Evolutionary conservation across 345 rosid genomes (phyloP), one percentile per base, ranked within the genome.

Genomic region (Geranium rotundifolium): DNA sequence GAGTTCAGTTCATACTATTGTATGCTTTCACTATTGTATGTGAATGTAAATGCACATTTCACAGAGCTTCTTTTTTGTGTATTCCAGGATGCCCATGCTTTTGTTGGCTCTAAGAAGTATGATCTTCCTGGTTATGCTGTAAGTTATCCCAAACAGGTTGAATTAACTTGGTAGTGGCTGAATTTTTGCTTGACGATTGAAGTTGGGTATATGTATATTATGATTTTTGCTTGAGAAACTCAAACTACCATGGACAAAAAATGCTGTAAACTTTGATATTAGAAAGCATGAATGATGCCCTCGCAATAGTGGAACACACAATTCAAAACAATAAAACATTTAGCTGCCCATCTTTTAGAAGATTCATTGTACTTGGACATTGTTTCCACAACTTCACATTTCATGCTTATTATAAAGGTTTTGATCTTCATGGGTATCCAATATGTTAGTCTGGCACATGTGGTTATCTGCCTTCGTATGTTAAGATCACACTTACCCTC

Each of bases 121-220:
- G 90, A 84, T 71, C 86, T 88, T 71, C 96, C 92, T 31, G 81
- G 92, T 60, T 86, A 73, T 78, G 96, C 92, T 64, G 96, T 88
- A 74, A 79, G 95, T 78, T 70, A n/a, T 19, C 29, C 50, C 57
- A 19, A 49, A 34, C 30, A 59, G 14, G 16, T 34, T 50, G 39
- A 57, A 57, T 34, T 30, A 15, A 27, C 3, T 7, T 64, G 46
- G 15, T 6, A 31, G 13, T 50, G 37, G 41, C 19, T 19, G 23
- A 29, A 59, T 63, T 7, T 10, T 60, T 9, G 20, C 31, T 19
- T 30, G 6, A 54, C 57, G 7, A 31, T 31, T 7, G 7, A 31
- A 31, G 37, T 31, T 31, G 37, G 7, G 3, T 7, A 31, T 31
- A 31, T n/a, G n/a, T 31, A 2, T 31, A 7, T 31, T 31, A 31